A percentile compares a stretch with the other conserved stretches of the same genome.
These are phyloP conservation scores for Dentipellis sp. DNA, from an alignment of 768 basidiomycete genomes.

Conservation along the genomic window DNA sequence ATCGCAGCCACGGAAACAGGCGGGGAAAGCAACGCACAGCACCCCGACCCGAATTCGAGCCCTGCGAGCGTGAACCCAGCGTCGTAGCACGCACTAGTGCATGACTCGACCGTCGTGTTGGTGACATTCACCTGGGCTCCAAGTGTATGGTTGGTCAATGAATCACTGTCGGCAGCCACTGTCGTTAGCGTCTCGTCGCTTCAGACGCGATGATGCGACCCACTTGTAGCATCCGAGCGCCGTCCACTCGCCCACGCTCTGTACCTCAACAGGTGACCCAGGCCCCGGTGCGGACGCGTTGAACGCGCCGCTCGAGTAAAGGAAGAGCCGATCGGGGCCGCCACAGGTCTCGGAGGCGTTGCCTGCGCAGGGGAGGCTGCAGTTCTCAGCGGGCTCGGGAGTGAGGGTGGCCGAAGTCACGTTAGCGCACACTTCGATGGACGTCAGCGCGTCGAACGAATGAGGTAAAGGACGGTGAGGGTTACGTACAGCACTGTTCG, in stretches of 20 bases:
- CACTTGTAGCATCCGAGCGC: conserved; percentile 71
- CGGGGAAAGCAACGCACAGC: neutral
- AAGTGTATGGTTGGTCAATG: too few species aligned
- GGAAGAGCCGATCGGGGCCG: neutral
- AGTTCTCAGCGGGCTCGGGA: neutral
- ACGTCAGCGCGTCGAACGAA: neutral
- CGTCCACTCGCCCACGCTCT: conserved; percentile 51
- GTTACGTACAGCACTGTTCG: neutral
- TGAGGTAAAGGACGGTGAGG: neutral
- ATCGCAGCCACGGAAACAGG: neutral
- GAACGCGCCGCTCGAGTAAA: conserved; percentile 12
- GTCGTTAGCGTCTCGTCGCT: too few species aligned
- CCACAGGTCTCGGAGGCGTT: neutral
- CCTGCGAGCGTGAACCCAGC: neutral
- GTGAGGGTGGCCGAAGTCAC: neutral
- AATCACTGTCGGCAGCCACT: too few species aligned
- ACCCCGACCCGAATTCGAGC: conserved; percentile 1
- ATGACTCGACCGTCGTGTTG: neutral
- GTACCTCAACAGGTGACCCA: neutral
- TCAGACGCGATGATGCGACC: conserved; percentile 7
- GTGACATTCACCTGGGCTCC: neutral
- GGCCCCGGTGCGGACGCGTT: neutral
- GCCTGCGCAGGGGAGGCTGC: neutral
- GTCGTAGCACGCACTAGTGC: neutral
- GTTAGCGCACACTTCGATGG: neutral